Evolutionary conservation across 2,329 filamentous ascomycete species (phyloP).

Genomic region (Trichoderma oligosporum): DNA sequence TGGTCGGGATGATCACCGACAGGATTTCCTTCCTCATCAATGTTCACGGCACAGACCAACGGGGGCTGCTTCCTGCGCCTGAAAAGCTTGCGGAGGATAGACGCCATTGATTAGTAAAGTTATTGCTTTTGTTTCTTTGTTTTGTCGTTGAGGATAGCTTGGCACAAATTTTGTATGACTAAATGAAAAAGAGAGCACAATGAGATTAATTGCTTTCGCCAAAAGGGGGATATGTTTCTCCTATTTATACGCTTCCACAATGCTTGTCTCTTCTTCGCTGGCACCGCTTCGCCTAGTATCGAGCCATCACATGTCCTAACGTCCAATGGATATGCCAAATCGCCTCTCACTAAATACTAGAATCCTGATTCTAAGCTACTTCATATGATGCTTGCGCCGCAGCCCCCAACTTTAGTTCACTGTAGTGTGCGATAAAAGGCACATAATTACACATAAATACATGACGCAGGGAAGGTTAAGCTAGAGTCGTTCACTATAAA

Average conservation of each 20-base stretch:
- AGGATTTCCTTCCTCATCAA: conserved; percentile 12
- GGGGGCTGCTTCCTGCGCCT: conserved; percentile 11
- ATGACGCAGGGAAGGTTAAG: background rate
- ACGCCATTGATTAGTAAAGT: conserved; percentile 4
- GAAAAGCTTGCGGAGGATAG: conserved; percentile 12
- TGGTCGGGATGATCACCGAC: conserved; percentile 13
- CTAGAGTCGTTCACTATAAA: conserved; percentile 4
- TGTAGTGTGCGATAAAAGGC: background rate
- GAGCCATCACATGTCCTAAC: background rate
- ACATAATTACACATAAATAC: background rate
- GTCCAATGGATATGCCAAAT: conserved; percentile 2
- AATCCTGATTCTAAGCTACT: conserved; percentile 10
- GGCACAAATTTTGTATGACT: background rate
- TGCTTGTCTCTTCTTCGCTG: background rate
- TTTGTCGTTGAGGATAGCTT: background rate
- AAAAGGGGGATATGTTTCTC: background rate
- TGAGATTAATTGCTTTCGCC: background rate
- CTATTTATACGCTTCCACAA: background rate
- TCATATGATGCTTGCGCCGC: conserved; percentile 2
- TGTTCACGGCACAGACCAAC: conserved; percentile 7
- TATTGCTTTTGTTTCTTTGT: too few relatives aligned
- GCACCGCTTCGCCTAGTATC: background rate
- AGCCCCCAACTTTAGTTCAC: background rate
- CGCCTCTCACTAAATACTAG: too few relatives aligned
- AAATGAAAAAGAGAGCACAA: background rate